phyloP scores from a whole-genome alignment of 2,329 filamentous ascomycete genomes.

The Endothia cerciana region DNA sequence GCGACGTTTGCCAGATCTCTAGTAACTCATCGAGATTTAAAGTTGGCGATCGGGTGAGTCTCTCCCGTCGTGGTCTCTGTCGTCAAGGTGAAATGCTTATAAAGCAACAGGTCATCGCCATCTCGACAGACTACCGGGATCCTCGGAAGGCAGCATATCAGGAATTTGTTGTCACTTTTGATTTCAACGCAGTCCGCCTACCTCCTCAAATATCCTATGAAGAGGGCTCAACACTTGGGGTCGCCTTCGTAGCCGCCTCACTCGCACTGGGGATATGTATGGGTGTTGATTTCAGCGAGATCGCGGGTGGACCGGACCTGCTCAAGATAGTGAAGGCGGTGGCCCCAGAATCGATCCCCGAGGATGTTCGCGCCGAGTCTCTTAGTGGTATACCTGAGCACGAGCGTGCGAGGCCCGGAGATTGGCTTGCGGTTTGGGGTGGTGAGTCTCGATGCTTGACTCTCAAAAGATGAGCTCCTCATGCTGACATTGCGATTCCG shows the following conservation, averaged over 20 bases:
- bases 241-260: slow-evolving; percentile 72
- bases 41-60: slow-evolving; percentile 55
- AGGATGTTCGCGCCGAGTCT: slow-evolving; percentile 67
- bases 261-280: slow-evolving; percentile 71
- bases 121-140: slow-evolving; percentile 76
- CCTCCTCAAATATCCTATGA: slow-evolving; percentile 57
- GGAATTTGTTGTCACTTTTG: slow-evolving; percentile 66
- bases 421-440: slow-evolving; percentile 78
- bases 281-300: slow-evolving; percentile 64
- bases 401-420: slow-evolving; percentile 62
- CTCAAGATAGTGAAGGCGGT: slow-evolving; percentile 53
- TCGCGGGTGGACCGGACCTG: slow-evolving; percentile 62
- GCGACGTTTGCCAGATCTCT: slow-evolving; percentile 58
- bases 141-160: slow-evolving; percentile 73
- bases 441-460: slow-evolving; percentile 44
- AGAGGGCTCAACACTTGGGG: slow-evolving; percentile 66
- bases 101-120: slow-evolving; percentile 55
- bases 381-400: slow-evolving; percentile 54
- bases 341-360: slow-evolving; percentile 52
- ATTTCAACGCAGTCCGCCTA: slow-evolving; percentile 67
- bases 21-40: slow-evolving; percentile 52
- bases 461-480: not conserved
- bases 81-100: not conserved
- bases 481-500: not conserved
- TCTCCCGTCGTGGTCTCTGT: not conserved